Percentiles rank a stretch among this genome's conserved stretches.
Conservation (phyloP, 768 basidiomycete genomes). For the Calocera viscosa region DNA sequence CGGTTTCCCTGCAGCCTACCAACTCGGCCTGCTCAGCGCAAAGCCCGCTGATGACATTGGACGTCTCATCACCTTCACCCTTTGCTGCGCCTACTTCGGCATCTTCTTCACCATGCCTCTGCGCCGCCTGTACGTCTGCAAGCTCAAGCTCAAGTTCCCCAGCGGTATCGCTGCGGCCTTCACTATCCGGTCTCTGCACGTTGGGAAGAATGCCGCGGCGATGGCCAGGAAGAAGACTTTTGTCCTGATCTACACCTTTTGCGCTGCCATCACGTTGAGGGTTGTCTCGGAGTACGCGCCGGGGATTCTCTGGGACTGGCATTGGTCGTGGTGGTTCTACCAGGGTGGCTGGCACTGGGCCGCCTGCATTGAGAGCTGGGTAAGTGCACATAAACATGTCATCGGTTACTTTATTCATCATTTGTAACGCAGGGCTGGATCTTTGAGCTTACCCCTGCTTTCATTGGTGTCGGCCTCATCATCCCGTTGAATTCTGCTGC, state of each 20-base stretch:
- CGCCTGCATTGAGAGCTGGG: constrained; percentile 49
- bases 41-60: constrained; percentile 42
- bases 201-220: constrained; percentile 37
- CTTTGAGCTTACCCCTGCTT: constrained; percentile 21
- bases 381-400: constrained; percentile 37
- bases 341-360: constrained; percentile 48
- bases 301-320: constrained; percentile 53
- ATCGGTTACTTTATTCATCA: background rate
- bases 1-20: constrained; percentile 50
- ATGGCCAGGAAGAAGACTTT: constrained; percentile 46
- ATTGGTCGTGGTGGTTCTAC: constrained; percentile 49
- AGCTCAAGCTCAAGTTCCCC: constrained; percentile 51
- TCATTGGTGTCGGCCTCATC: constrained; percentile 22
- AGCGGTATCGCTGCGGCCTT: constrained; percentile 55
- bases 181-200: constrained; percentile 50
- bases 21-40: constrained; percentile 37
- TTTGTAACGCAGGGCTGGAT: constrained; percentile 14
- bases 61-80: constrained; percentile 42
- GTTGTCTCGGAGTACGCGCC: constrained; percentile 47
- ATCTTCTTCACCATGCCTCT: constrained; percentile 56
- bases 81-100: constrained; percentile 46
- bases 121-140: constrained; percentile 48
- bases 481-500: constrained; percentile 18
- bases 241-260: constrained; percentile 38
- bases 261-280: constrained; percentile 38